Evolutionary conservation across 148 eudicot genomes (phyloP), one percentile per base, ranked within the genome.

Genomic region (Chenopodium berlandieri): DNA sequence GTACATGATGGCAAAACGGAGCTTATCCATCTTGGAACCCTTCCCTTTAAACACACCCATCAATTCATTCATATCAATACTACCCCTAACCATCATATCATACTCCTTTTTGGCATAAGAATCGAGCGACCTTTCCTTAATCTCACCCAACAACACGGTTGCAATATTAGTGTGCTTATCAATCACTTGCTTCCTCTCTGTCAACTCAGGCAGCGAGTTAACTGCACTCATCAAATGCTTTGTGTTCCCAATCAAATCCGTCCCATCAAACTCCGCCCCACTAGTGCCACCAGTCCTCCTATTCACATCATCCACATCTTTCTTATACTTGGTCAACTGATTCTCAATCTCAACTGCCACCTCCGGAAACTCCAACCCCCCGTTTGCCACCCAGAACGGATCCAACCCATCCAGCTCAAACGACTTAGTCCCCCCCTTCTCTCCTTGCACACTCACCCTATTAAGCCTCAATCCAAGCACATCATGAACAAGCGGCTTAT

Each of bases 151-250:
- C 85, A 93, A 86, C 46, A 89, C 96, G 40, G 94, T 93, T 2
- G 96, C 98, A 74, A 95, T 95, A 82, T 93, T 93, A 0, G 98
- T 95, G 82, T 95, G 98, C 88, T 92, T 93, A 85, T 95, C 98
- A 71, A 95, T 93, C 85, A 92, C 91, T 71, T 92, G 88, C 88
- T 96, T 96, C 80, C 99, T 67, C 90, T 94, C 99, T 4, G 98
- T 96, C 83, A 96, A 83, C 87, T 94, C 98, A 13, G 99, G 99
- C 83, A 96, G 81, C 4, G 98, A 94, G 79, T 92, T 96, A 54
- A 96, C 99, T 19, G 99, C 99, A 67, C 84, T 94, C 99, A 96
- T 94, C 87, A 96, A 88, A 88, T 94, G 97, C 87, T 92, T 94
- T 9, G 98, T 96, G 79, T 94, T 96, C 75, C 99, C 98, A 75